Evolutionary conservation across 257 asterid species (phyloP), one percentile per base, ranked within the genome.

Genomic region (Penstemon davidsonii): DNA sequence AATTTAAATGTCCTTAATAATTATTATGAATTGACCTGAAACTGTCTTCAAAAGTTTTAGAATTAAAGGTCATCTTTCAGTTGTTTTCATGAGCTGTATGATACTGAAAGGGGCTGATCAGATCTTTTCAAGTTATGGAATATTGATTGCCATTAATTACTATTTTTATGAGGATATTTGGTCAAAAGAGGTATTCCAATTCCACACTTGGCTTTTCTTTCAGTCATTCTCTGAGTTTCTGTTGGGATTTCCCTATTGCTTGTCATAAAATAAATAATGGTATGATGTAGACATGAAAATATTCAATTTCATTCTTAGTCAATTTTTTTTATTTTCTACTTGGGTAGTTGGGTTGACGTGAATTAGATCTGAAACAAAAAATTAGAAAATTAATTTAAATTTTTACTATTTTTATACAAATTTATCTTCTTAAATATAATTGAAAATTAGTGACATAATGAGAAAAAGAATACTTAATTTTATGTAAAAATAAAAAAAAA

Each of bases 201-300:
- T 42, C 8, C 46, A 5, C 7, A 45, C 7, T 7, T n/a, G n/a
- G n/a, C n/a, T n/a, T n/a, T n/a, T n/a, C n/a, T n/a, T n/a, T n/a
- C n/a, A 53, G 56, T 70, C 75, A 61, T 49, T 52, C 55, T 53
- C 52, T 71, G 64, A 44, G 59, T 62, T 71, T 64, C 71, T 55
- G 66, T 51, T 56, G 4, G 55, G 65, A 64, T 64, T 55, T 61
- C 71, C 43, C 49, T 6, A 63, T 63, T 47, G 57, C 56, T 37
- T 55, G 60, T 55, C 71, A 37, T 7, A 55, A 13, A 53, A 5
- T 55, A 11, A 5, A 1, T 55, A 49, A 1, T 49, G 54, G n/a
- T 49, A 0, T 49, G 54, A 49, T 49, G 54, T 49, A 49, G 54
- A 49, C 54, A 49, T 25, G 33, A 25, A 1, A 25, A 25, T 25